Base-by-base conservation (phyloP, 257 asterid species). In the Apocynum venetum region DNA sequence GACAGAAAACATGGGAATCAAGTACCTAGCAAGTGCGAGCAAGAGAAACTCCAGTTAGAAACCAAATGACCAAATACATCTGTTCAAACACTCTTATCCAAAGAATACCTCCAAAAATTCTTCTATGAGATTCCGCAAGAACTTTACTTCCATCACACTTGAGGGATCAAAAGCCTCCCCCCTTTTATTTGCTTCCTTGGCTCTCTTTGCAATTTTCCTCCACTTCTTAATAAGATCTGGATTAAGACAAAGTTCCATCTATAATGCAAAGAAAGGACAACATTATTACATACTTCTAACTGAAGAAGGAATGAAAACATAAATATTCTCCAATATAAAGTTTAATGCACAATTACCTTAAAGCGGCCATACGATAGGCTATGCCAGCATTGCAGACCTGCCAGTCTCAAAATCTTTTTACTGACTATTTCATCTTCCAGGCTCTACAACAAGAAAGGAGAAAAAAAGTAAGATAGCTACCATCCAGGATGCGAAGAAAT, bases 361-460 rank as follows among this genome's bases (percentile, higher is more conserved):
- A 96, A 93, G 78, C 98, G 97, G 47, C 99, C 99, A 83, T 87
- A 86, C 43, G 99, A 91, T 81, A 96, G 84, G 82, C 97, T 88
- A 86, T 89, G 97, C 99, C 98, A 96, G 84, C 98, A 93, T 82
- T 90, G 97, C 80, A 93, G 86, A 74, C 97, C 87, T 0, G 98
- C 99, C 61, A 96, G 83, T 86, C 92, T 87, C 89, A 96, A 86
- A 78, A 96, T 86, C 81, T 86, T 93, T 85, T 93, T 93, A 75
- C 98, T 93, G 48, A 96, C 97, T 76, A 93, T 89, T 80, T 91
- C 97, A 85, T 96, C 98, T 89, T 93, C 99, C 85, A 96, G 81
- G 87, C 99, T 96, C 99, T 95, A 68, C 73, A 63, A 63, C 25
- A 75, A 38, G n/a, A 59, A 60, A 67, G 55, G 46, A 70, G 57